Conservation (phyloP, 805 yeast genomes). For the Metschnikowia chrysomelidarum region DNA sequence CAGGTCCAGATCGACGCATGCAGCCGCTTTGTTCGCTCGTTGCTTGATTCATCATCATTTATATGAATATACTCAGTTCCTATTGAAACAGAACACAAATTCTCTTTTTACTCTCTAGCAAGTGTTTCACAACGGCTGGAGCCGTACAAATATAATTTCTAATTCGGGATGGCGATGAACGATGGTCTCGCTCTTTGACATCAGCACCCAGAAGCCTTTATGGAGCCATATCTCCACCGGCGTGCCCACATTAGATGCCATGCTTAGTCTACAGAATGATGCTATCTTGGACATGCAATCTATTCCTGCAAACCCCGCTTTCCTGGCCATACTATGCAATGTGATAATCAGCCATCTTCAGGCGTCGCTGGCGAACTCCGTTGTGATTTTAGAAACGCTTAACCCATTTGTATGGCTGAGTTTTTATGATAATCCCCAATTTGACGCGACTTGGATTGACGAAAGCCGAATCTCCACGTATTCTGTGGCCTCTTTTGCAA, state of each 20-base stretch:
- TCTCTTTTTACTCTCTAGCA: too few relatives aligned
- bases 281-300: slow-evolving; percentile 38
- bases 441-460: slow-evolving; percentile 21
- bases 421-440: slow-evolving; percentile 22
- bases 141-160: background rate
- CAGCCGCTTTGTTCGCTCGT: too few relatives aligned
- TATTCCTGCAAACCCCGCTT: slow-evolving; percentile 30
- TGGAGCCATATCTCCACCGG: slow-evolving; percentile 29
- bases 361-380: slow-evolving; percentile 14
- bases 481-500: slow-evolving; percentile 27
- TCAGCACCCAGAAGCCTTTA: slow-evolving; percentile 26
- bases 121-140: too few relatives aligned
- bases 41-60: too few relatives aligned
- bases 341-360: slow-evolving; percentile 30
- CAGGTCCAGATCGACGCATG: too few relatives aligned
- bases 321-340: slow-evolving; percentile 22
- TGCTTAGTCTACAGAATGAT: slow-evolving; percentile 19
- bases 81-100: too few relatives aligned
- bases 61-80: too few relatives aligned
- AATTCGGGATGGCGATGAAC: slow-evolving; percentile 6
- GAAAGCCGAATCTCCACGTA: slow-evolving; percentile 15
- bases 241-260: slow-evolving; percentile 28
- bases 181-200: slow-evolving; percentile 34
- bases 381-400: slow-evolving; percentile 32
- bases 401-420: slow-evolving; percentile 30